Conservation (phyloP, 352 stramenopile species). For the Globisporangium mamillatum region DNA sequence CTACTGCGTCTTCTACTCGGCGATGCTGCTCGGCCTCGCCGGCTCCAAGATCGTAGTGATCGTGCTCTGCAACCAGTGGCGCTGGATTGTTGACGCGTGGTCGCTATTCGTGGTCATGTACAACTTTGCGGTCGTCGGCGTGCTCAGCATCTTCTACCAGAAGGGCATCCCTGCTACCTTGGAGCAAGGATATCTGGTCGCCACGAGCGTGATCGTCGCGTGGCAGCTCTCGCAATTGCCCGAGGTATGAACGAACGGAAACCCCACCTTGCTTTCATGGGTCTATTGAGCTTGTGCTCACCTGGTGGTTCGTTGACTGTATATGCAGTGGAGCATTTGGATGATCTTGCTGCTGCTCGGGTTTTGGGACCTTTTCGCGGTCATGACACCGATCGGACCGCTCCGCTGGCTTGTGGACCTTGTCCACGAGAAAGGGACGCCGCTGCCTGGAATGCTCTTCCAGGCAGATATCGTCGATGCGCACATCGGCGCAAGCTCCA, state of each 20-base stretch:
- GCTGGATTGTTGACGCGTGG: slow-evolving; percentile 49
- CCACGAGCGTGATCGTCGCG: slow-evolving; percentile 93
- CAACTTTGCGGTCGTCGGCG: slow-evolving; percentile 85
- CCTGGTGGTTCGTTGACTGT: neutral
- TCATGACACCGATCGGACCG: slow-evolving; percentile 94
- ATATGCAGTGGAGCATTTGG: slow-evolving; percentile 76
- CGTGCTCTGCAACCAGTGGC: slow-evolving; percentile 42
- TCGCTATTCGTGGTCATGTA: slow-evolving; percentile 79
- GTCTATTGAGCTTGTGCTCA: neutral
- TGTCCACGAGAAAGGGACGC: slow-evolving; percentile 85
- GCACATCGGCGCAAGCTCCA: slow-evolving; percentile 22
- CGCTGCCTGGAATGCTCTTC: slow-evolving; percentile 93
- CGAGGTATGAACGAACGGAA: slow-evolving; percentile 65
- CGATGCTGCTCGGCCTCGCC: slow-evolving; percentile 61
- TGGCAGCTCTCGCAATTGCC: slow-evolving; percentile 96
- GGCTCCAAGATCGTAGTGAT: slow-evolving; percentile 74
- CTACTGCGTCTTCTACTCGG: slow-evolving; percentile 80
- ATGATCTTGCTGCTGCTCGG: slow-evolving; percentile 91
- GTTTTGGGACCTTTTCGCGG: slow-evolving; percentile 97
- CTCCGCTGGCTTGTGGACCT: slow-evolving; percentile 92
- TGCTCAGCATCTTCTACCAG: slow-evolving; percentile 87
- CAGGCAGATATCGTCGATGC: slow-evolving; percentile 78
- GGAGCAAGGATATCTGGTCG: slow-evolving; percentile 91
- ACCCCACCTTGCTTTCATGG: neutral
- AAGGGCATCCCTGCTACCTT: slow-evolving; percentile 73